Percentiles rank a stretch among this genome's conserved stretches.
Evolutionary conservation across 2,329 filamentous ascomycete genomes (phyloP).

Genomic region (Colletotrichum camelliae): DNA sequence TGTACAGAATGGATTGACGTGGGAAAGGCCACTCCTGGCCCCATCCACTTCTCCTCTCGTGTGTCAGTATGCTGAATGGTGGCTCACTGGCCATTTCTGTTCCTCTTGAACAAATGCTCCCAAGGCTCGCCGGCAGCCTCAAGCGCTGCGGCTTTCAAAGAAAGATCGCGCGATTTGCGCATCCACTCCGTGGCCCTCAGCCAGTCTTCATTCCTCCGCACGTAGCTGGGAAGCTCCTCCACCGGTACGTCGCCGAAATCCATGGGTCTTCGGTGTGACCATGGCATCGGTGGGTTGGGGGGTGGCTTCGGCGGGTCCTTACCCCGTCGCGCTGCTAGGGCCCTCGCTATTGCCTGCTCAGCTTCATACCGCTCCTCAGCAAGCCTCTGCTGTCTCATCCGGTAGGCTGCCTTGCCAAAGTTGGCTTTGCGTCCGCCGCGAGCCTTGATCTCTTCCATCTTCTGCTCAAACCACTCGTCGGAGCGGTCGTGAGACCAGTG

Average conservation of each 20-base stretch:
- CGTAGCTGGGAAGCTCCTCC: constrained; percentile 48
- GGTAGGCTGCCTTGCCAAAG: constrained; percentile 50
- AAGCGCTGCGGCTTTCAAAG: background rate
- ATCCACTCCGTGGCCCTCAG: constrained; percentile 43
- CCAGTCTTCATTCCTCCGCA: constrained; percentile 51
- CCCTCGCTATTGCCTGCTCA: background rate
- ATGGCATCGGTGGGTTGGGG: constrained; percentile 32
- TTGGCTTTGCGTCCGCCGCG: constrained; percentile 56
- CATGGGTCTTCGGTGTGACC: constrained; percentile 29
- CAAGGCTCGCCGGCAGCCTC: background rate
- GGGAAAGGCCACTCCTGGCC: background rate
- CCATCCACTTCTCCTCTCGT: background rate
- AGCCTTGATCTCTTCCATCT: constrained; percentile 53
- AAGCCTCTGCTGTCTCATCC: constrained; percentile 37
- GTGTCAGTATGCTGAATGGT: background rate
- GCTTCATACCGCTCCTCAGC: constrained; percentile 21
- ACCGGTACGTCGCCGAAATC: constrained; percentile 44
- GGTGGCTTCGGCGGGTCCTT: background rate
- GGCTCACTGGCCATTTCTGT: background rate
- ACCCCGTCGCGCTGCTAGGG: background rate
- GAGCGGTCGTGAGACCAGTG: constrained; percentile 51
- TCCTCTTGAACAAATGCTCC: background rate
- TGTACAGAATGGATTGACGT: background rate
- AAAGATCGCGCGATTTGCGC: constrained; percentile 33
- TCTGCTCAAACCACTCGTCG: constrained; percentile 50